Base-by-base conservation (phyloP, 306 rosid genomes). In the Abrus precatorius region DNA sequence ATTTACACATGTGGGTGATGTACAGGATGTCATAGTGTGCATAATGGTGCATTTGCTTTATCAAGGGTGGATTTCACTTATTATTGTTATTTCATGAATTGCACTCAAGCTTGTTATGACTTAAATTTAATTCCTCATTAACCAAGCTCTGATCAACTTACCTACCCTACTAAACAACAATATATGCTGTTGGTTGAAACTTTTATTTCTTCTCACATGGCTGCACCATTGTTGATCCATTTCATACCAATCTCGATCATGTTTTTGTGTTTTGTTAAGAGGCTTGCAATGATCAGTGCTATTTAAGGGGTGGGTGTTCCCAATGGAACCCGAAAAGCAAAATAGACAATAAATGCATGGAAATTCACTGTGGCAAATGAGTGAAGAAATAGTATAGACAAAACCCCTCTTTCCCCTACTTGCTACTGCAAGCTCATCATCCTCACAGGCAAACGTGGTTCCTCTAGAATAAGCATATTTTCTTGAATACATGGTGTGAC, bases 401-500 rank as follows among this genome's bases (percentile, higher is more conserved):
- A 71, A 8, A 7, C 57, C 67, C 55, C 45, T n/a, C 12, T 52
- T 47, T 5, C 73, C 67, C 1, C 14, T 47, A 57, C 40, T 61
- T 67, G 72, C 57, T 65, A 67, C 50, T 78, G 62, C 78, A 72
- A 66, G 72, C 14, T 82, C 74, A 55, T 55, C 9, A 83, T 70
- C 74, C 68, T 59, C 32, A 63, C 38, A 76, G 50, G 20, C 82
- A 72, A 86, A 69, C 54, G 9, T 63, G 84, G 86, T 75, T 79
- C 32, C 80, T 82, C 72, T 69, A 78, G 48, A 85, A 69, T 79
- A 75, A 79, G 84, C 77, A 86, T 64, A 79, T 59, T 56, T 68
- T 57, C 70, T 69, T 79, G 54, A 82, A 74, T 48, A 49, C 82
- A 75, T 69, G 61, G 82, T 78, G 61, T 59, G 75, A 50, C 53